Percentiles rank a stretch among this genome's conserved stretches.
Evolutionary conservation across 805 yeast genomes (phyloP).

Genomic region (Jamesozyma rosinii): DNA sequence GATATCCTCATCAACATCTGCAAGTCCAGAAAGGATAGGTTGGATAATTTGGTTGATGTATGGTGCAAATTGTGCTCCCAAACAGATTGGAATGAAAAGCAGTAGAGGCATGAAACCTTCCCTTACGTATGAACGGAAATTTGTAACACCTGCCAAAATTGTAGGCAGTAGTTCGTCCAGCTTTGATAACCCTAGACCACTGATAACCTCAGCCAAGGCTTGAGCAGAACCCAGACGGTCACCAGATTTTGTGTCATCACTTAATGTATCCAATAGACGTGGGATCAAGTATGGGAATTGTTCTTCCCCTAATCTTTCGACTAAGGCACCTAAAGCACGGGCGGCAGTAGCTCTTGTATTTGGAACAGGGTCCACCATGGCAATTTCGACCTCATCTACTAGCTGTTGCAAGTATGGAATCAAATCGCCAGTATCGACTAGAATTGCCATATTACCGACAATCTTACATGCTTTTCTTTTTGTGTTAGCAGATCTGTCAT

Average conservation of each 20-base stretch:
- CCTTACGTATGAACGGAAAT: conserved; percentile 61
- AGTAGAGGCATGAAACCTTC: conserved; percentile 89
- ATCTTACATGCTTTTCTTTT: conserved; percentile 94
- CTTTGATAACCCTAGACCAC: conserved; percentile 81
- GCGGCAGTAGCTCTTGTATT: conserved; percentile 95
- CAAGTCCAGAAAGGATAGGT: conserved; percentile 84
- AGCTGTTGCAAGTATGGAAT: conserved; percentile 72
- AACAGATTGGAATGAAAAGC: conserved; percentile 85
- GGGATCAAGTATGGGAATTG: conserved; percentile 88
- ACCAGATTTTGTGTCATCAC: conserved; percentile 72
- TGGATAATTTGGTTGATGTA: conserved; percentile 79
- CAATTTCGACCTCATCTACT: conserved; percentile 74
- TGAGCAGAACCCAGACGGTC: conserved; percentile 96
- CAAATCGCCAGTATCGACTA: conserved; percentile 82
- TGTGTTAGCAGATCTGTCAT: conserved; percentile 84
- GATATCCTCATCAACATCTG: conserved; percentile 78
- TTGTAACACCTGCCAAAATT: conserved; percentile 62
- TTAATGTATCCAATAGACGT: conserved; percentile 61
- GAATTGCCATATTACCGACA: conserved; percentile 96
- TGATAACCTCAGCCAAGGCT: conserved; percentile 86
- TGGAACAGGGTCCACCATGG: conserved; percentile 98
- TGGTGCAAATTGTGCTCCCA: conserved; percentile 85
- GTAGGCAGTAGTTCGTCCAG: conserved; percentile 83
- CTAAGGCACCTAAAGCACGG: conserved; percentile 90
- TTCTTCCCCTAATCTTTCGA: conserved; percentile 93